A percentile compares a stretch with the other conserved stretches of the same genome.
phyloP scores from a whole-genome alignment of 164 flowering plant species.

The Vitis rupestris region DNA sequence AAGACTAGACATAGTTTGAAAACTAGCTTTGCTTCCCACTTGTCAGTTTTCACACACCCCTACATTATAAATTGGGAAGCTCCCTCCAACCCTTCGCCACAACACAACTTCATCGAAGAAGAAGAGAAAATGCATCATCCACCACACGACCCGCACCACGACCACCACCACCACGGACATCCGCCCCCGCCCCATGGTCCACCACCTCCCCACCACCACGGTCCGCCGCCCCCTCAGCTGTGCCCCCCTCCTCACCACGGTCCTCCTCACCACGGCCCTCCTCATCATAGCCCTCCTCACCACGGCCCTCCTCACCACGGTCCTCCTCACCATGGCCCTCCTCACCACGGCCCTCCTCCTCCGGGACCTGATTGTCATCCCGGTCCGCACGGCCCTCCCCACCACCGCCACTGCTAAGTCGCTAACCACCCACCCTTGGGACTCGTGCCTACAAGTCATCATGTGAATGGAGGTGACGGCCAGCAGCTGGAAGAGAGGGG shows the following conservation, averaged over 20 bases:
- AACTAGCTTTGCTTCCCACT: too few species aligned
- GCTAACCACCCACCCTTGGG: too few species aligned
- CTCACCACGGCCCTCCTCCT: not conserved
- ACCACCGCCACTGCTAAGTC: not conserved
- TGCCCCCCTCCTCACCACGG: not conserved
- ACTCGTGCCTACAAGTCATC: too few species aligned
- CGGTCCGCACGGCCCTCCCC: not conserved
- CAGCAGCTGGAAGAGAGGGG: too few species aligned
- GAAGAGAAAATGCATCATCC: not conserved
- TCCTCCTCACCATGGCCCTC: not conserved
- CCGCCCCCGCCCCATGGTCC: not conserved
- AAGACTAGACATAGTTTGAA: too few species aligned
- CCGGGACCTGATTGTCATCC: not conserved
- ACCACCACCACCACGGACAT: not conserved
- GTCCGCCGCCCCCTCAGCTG: not conserved
- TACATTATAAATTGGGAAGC: too few species aligned
- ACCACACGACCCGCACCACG: not conserved
- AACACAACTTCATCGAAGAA: too few species aligned
- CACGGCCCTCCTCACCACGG: not conserved
- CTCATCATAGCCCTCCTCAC: not conserved
- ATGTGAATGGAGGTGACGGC: too few species aligned
- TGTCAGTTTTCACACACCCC: too few species aligned
- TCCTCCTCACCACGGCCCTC: not conserved
- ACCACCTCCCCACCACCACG: not conserved
- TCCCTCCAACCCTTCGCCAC: too few species aligned